These are phyloP conservation scores for Neurospora intermedia DNA, from an alignment of 495 filamentous ascomycete species.

Conservation along the genomic window DNA sequence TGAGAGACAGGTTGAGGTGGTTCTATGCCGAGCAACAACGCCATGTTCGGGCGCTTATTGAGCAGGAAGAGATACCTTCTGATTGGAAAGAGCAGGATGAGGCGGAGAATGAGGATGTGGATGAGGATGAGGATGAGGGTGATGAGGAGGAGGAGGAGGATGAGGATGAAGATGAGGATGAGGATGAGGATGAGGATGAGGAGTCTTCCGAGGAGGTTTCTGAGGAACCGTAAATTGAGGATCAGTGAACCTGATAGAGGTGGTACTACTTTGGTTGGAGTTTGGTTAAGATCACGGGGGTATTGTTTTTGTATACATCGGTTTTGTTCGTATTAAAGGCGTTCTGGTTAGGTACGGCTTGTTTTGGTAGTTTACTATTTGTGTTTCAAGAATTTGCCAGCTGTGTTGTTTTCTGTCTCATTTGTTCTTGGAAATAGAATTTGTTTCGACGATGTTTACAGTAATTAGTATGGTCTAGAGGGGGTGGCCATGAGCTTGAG, in stretches of 20 bases:
- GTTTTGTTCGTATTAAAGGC: background rate
- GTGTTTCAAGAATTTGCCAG: background rate
- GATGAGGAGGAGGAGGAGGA: too few species aligned
- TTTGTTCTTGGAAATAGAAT: too few species aligned
- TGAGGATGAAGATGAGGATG: too few species aligned
- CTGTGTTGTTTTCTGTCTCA: background rate
- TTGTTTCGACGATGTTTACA: too few species aligned
- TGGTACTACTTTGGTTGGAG: background rate
- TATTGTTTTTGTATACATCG: background rate
- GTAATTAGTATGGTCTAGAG: too few species aligned
- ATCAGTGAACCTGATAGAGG: background rate
- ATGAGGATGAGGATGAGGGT: too few species aligned
- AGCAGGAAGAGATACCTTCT: background rate
- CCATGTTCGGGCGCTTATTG: background rate
- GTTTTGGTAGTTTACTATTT: background rate
- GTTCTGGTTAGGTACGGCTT: background rate
- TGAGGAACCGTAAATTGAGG: background rate
- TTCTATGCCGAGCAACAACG: background rate
- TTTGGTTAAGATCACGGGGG: background rate
- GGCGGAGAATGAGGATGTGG: too few species aligned
- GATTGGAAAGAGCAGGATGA: background rate
- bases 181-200: background rate
- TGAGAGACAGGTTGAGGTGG: background rate
- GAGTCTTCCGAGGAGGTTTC: background rate
- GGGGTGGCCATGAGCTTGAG: background rate